Evolutionary conservation across 495 filamentous ascomycete species (phyloP).

Genomic region (Tuber umbilicatum): DNA sequence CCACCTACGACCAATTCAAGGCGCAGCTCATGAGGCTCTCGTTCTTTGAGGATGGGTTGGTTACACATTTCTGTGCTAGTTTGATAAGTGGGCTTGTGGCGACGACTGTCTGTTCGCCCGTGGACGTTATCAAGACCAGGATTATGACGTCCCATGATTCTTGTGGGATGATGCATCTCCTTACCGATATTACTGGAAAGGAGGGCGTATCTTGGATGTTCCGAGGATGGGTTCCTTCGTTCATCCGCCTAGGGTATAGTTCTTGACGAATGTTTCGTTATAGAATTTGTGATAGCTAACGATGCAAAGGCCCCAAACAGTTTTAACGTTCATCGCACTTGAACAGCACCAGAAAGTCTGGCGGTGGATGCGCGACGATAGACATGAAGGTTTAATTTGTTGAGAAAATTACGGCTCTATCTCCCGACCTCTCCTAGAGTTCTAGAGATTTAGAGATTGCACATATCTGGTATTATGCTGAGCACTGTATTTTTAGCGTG

Average conservation of each 20-base stretch:
- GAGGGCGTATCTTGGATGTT: conserved; percentile 91
- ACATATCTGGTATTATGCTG: conserved; percentile 14
- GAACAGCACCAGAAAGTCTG: conserved; percentile 79
- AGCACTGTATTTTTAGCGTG: not conserved
- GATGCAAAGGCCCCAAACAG: conserved; percentile 66
- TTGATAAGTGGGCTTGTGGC: conserved; percentile 88
- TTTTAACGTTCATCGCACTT: conserved; percentile 89
- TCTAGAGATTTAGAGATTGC: conserved; percentile 12
- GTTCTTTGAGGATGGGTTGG: conserved; percentile 66
- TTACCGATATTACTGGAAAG: conserved; percentile 62
- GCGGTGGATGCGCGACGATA: conserved; percentile 38
- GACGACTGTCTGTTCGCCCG: conserved; percentile 88
- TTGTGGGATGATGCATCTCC: conserved; percentile 53
- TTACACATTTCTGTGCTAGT: conserved; percentile 79
- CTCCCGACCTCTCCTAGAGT: conserved; percentile 9
- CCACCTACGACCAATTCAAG: conserved; percentile 91
- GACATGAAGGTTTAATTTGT: not conserved
- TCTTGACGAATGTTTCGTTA: conserved; percentile 6
- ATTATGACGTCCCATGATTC: conserved; percentile 72
- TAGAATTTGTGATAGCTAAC: conserved; percentile 10
- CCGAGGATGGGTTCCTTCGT: conserved; percentile 95
- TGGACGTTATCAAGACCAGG: conserved; percentile 95
- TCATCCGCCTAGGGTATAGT: conserved; percentile 68
- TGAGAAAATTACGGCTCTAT: conserved; percentile 17
- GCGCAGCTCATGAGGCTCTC: conserved; percentile 59